Evolutionary conservation across 1,284 basidiomycete genomes (phyloP).

Genomic region (Moesziomyces sp.): DNA sequence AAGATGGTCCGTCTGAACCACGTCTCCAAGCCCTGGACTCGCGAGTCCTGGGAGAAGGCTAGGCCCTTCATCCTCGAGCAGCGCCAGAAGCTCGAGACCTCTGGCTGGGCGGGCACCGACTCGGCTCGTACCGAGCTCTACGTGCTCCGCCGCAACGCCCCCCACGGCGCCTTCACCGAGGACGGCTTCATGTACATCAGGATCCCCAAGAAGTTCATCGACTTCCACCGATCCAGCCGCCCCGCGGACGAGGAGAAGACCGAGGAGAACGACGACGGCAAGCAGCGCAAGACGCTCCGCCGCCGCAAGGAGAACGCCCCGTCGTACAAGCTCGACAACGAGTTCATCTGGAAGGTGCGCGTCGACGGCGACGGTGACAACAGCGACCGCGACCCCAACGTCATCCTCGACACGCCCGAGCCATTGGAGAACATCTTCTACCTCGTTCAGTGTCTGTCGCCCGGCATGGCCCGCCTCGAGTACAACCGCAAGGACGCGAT

Average conservation of each 20-base stretch:
- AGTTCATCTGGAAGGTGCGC: constrained; percentile 61
- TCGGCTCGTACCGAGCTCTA: constrained; percentile 59
- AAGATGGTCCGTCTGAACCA: constrained; percentile 57
- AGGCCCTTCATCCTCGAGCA: constrained; percentile 63
- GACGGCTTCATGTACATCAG: constrained; percentile 64
- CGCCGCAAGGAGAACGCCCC: constrained; percentile 58
- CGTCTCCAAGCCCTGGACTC: constrained; percentile 63
- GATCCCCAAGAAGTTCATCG: constrained; percentile 63
- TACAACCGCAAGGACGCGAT: constrained; percentile 60
- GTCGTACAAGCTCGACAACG: constrained; percentile 59
- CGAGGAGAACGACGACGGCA: constrained; percentile 42
- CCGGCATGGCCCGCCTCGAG: constrained; percentile 57
- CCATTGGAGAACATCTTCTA: constrained; percentile 64
- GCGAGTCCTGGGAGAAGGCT: constrained; percentile 64
- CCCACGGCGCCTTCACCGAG: constrained; percentile 60
- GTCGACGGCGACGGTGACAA: constrained; percentile 59
- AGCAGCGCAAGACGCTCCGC: constrained; percentile 53
- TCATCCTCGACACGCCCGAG: constrained; percentile 59
- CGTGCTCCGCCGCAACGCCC: constrained; percentile 58
- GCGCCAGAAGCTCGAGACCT: constrained; percentile 63
- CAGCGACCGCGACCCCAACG: constrained; percentile 53
- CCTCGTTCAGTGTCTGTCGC: constrained; percentile 60
- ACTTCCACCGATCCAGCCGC: constrained; percentile 58
- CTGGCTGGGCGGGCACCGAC: constrained; percentile 56
- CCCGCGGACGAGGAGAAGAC: constrained; percentile 44